Evolutionary conservation across 140 eudicot species (phyloP), one percentile per base, ranked within the genome.

Genomic region (Anethum foeniculum): DNA sequence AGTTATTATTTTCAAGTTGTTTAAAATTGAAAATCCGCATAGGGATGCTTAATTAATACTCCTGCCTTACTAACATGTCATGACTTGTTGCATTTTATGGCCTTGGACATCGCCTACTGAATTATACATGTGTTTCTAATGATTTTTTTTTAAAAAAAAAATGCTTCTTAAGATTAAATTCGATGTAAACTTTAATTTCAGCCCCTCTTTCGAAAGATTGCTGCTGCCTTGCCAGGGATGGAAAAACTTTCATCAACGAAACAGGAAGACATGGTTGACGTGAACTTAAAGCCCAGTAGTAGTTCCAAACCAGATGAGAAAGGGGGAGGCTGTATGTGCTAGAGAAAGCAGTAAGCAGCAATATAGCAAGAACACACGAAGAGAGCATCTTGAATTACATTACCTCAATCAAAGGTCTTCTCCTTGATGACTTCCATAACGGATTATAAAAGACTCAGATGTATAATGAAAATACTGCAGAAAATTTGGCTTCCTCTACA

Each of bases 231-330:
- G 67, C 81, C 81, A 56, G 81, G 71, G 27, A 77, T 77, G 72
- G 81, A 77, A 52, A 56, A 72, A 28, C 51, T 77, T 34, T 36
- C 81, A 32, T 56, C 81, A 18, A 39, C 81, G 4, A 77, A 56
- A 60, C 54, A 77, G 23, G 81, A 77, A 0, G 81, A 77, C 81
- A 38, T 77, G 81, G 73, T 78, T 56, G 81, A 78, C n/a, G 81
- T 58, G 72, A 78, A 78, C 64, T 28, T 78, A 30, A 58, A 39
- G 52, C 68, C 81, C 46, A 56, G 72, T 36, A 19, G 15, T 39
- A 25, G 44, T 23, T 39, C 71, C 58, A 32, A 54, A 3, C 11
- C 71, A 58, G 71, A 56, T 21, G 34, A 56, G 49, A 38, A 58
- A 58, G 47, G 71, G 21, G 81, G 81, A 34, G 73, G 81, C 68